Conservation (phyloP, 1,139 yeast species). For the Saccharomycopsis phalli region DNA sequence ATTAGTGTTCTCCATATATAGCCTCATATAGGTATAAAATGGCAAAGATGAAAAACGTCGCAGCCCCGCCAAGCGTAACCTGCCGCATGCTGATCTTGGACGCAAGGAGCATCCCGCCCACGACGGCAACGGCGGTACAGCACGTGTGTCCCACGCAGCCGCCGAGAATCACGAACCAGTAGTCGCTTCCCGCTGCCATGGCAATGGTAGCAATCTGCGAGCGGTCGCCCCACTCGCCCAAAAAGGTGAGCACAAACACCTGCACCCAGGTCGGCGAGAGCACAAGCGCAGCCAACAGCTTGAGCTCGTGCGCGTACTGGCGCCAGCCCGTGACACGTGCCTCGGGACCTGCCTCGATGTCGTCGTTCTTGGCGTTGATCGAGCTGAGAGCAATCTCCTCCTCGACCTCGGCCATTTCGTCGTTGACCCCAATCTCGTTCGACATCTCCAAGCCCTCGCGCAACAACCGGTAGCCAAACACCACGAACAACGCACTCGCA, state of each 20-base stretch:
- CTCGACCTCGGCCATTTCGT: conserved; percentile 94
- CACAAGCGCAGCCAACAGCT: conserved; percentile 50
- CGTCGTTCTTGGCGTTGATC: conserved; percentile 41
- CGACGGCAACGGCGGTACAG: conserved; percentile 89
- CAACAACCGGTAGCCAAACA: conserved; percentile 72
- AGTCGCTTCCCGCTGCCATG: conserved; percentile 95
- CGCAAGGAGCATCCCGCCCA: conserved; percentile 89
- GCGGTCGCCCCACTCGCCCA: conserved; percentile 99
- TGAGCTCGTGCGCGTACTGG: conserved; percentile 24
- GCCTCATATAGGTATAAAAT: conserved; percentile 72
- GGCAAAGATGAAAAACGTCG: conserved; percentile 77
- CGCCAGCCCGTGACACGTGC: conserved; percentile 13
- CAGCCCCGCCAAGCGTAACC: conserved; percentile 85
- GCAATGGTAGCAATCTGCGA: conserved; percentile 98
- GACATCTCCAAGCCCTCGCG: conserved; percentile 81
- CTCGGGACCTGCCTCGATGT: conserved; percentile 47
- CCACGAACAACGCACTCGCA: conserved; percentile 72
- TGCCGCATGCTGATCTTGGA: conserved; percentile 84
- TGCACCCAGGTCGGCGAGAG: conserved; percentile 91
- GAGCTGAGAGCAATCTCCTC: conserved; percentile 73
- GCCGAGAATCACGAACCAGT: conserved; percentile 83
- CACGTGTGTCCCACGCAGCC: conserved; percentile 83
- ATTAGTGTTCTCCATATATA: conserved; percentile 21
- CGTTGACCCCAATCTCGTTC: conserved; percentile 77
- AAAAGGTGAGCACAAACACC: conserved; percentile 89